Base-by-base conservation (phyloP, 148 eudicot genomes). In the Linanthus parryae region DNA sequence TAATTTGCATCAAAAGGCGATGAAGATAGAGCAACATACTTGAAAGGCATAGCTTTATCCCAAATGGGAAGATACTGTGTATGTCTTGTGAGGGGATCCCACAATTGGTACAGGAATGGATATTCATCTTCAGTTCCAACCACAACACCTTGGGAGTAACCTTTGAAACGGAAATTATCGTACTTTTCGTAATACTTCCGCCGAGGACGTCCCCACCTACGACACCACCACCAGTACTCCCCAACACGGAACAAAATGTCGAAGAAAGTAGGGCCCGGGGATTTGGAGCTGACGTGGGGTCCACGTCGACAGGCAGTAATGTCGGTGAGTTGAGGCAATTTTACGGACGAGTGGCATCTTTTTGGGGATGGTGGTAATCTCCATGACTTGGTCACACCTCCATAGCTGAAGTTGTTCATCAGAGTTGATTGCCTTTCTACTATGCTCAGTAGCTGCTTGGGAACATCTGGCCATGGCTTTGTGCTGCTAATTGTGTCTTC, bases 381-480 rank as follows among this genome's bases (percentile, higher is more conserved):
- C 44, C 45, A 37, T 23, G 54, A 58, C 41, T 46, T 58, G 37
- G 63, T 37, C 13, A 48, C 34, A 10, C 62, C 53, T 0, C 63
- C 55, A 8, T 35, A 59, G 25, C 17, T 18, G 11, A 59, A 25
- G 55, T 48, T 59, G 3, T 48, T 27, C 46, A 21, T 63, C 16
- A 58, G 50, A 25, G 31, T 14, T 31, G 46, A 36, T 9, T 62
- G 42, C 25, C 22, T 45, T 2, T 28, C 57, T 18, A 44, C 11
- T 44, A 29, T 25, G 21, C 2, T 19, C 14, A 53, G 35, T 27
- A 54, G 29, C 26, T 44, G 45, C 15, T 46, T 14, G 1, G 66
- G 59, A 37, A 62, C 34, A 36, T 54, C 53, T 44, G 66, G 52
- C 66, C 66, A 62, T 5, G 44, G 34, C 52, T 28, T 62, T 44